Conservation (phyloP, 148 eudicot genomes). For the Polygonum aviculare region DNA sequence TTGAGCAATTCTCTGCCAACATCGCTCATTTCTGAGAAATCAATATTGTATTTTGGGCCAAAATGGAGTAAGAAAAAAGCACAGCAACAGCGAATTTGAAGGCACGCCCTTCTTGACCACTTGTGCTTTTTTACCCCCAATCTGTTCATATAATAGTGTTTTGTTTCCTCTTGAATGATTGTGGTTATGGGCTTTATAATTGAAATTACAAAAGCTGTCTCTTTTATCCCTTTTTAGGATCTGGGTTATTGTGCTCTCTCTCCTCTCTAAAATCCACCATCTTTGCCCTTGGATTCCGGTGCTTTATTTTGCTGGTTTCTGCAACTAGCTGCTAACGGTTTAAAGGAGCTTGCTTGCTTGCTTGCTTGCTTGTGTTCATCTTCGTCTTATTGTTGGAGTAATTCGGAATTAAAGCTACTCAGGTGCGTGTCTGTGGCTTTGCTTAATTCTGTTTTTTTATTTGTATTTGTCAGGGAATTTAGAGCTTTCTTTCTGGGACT, state of each 20-base stretch:
- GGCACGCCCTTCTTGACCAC: conserved; percentile 1
- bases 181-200: conserved; percentile 6
- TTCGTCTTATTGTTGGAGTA: not conserved
- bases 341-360: not conserved
- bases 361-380: not conserved
- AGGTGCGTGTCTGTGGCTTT: not conserved
- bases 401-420: not conserved
- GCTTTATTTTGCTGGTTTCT: not conserved
- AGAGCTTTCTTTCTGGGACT: not conserved
- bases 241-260: not conserved
- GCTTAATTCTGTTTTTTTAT: not conserved
- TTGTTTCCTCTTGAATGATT: conserved; percentile 1
- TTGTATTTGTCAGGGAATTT: not conserved
- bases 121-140: not conserved
- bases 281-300: conserved; percentile 11
- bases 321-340: not conserved
- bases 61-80: not conserved
- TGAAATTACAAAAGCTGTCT: not conserved
- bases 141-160: not conserved
- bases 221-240: conserved; percentile 6
- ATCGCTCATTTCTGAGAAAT: not conserved
- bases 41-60: not conserved
- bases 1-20: not conserved
- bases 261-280: not conserved
- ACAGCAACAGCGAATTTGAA: not conserved